A percentile compares a stretch with the other conserved stretches of the same genome.
Evolutionary conservation across 164 flowering plant genomes (phyloP).

Genomic region (Chloranthus sessilifolius): DNA sequence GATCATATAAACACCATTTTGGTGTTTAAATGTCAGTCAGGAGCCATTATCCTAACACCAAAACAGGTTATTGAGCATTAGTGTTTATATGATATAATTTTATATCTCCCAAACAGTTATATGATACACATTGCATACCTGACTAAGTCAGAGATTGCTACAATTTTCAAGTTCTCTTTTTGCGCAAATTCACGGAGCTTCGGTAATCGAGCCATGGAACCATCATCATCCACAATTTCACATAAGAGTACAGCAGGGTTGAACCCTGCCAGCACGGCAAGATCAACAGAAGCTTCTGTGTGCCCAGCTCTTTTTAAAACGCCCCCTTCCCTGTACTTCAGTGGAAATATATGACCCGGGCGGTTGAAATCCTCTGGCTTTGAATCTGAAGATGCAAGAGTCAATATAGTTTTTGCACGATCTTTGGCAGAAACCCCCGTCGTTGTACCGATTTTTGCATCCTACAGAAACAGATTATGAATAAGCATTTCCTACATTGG

Average conservation of each 20-base stretch:
- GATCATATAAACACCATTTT: too few relatives aligned
- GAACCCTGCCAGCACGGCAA: constrained; percentile 77
- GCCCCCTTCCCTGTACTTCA: constrained; percentile 92
- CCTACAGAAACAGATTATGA: constrained; percentile 44
- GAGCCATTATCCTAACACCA: too few relatives aligned
- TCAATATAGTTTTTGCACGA: constrained; percentile 70
- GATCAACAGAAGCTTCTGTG: constrained; percentile 97
- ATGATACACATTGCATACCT: constrained; percentile 61
- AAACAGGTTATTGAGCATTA: too few relatives aligned
- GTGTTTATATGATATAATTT: too few relatives aligned
- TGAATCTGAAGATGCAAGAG: constrained; percentile 79
- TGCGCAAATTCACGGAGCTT: constrained; percentile 74
- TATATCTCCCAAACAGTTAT: too few relatives aligned
- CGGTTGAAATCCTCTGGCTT: constrained; percentile 89
- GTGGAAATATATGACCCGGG: constrained; percentile 96
- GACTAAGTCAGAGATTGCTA: constrained; percentile 89
- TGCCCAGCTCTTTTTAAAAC: constrained; percentile 98
- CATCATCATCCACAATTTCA: constrained; percentile 96
- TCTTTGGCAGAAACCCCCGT: constrained; percentile 97
- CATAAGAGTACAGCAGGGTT: constrained; percentile 81
- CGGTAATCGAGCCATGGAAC: constrained; percentile 94
- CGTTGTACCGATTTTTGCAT: constrained; percentile 89
- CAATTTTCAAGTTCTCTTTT: constrained; percentile 64
- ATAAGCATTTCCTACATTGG: too few relatives aligned
- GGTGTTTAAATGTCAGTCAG: too few relatives aligned